phyloP scores from a whole-genome alignment of 139 green algal genomes.

The Auxenochlorella pyrenoidosa region DNA sequence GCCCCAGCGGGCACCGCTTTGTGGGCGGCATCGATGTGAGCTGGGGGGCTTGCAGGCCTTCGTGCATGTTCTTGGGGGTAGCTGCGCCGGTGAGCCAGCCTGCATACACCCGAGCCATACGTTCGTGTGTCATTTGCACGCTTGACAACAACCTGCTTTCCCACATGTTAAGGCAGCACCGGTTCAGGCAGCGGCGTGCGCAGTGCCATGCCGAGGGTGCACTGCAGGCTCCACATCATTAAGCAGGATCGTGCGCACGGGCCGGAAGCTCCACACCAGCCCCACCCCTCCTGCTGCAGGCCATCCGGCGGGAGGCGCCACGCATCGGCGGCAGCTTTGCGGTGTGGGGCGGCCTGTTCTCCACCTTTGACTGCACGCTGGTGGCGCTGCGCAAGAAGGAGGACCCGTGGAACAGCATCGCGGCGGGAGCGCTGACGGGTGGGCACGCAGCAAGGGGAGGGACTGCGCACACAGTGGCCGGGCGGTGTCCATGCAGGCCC shows the following conservation, averaged over 20 bases:
- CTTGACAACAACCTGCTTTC: too few relatives aligned
- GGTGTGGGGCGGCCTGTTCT: constrained; percentile 98
- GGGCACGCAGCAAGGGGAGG: background rate
- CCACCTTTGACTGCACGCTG: constrained; percentile 97
- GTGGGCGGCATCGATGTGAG: constrained; percentile 88
- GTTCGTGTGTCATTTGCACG: too few relatives aligned
- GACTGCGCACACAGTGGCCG: too few relatives aligned
- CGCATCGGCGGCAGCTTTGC: constrained; percentile 97
- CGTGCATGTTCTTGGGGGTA: too few relatives aligned
- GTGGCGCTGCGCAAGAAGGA: constrained; percentile 95
- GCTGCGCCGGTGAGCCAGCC: too few relatives aligned
- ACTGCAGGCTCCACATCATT: too few relatives aligned
- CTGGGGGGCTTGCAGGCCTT: background rate
- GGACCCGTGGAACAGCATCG: constrained; percentile 99
- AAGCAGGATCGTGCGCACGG: too few relatives aligned
- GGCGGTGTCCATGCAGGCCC: too few relatives aligned
- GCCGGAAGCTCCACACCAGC: background rate
- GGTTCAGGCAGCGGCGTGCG: too few relatives aligned
- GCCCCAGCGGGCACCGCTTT: constrained; percentile 80
- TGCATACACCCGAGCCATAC: too few relatives aligned
- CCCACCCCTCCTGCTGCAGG: constrained; percentile 55
- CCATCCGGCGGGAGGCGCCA: constrained; percentile 88
- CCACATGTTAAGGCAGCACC: too few relatives aligned
- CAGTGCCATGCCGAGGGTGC: too few relatives aligned
- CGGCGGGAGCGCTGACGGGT: constrained; percentile 86